Evolutionary conservation across 495 filamentous ascomycete species (phyloP).

Genomic region (Xylaria venustula): DNA sequence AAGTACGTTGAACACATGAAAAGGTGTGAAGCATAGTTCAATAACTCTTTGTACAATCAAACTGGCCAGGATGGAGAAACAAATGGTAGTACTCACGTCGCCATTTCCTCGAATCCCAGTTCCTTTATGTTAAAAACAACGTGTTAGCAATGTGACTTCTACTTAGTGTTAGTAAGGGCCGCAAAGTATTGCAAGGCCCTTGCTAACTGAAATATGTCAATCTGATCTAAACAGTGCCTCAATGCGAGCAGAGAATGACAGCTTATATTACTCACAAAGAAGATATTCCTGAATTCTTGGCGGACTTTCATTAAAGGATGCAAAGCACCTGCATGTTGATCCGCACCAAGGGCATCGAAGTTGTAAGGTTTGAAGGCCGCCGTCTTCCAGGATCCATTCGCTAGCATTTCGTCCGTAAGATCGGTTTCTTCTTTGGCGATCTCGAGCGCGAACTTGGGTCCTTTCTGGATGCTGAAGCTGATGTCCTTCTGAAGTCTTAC

Average conservation of each 20-base stretch:
- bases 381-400: conserved; percentile 76
- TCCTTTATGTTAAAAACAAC: too few relatives aligned
- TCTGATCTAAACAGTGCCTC: too few relatives aligned
- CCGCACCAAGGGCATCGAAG: conserved; percentile 85
- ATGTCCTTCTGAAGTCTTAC: conserved; percentile 79
- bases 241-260: too few relatives aligned
- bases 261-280: too few relatives aligned
- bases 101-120: conserved; percentile 84
- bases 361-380: conserved; percentile 95
- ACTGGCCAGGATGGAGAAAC: too few relatives aligned
- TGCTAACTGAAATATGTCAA: too few relatives aligned
- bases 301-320: conserved; percentile 96
- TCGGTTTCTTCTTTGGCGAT: conserved; percentile 94
- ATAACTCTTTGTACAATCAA: too few relatives aligned
- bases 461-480: conserved; percentile 78
- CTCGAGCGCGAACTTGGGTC: conserved; percentile 78
- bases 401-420: conserved; percentile 88
- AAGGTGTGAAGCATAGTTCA: too few relatives aligned
- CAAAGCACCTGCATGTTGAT: conserved; percentile 76
- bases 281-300: conserved; percentile 90
- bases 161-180: too few relatives aligned
- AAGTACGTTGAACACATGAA: neutral
- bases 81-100: conserved; percentile 56
- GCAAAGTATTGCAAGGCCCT: too few relatives aligned
- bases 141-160: too few relatives aligned